A percentile compares a stretch with the other conserved stretches of the same genome.
Conservation (phyloP, 2,329 filamentous ascomycete genomes). For the Nannizzia gypsea region DNA sequence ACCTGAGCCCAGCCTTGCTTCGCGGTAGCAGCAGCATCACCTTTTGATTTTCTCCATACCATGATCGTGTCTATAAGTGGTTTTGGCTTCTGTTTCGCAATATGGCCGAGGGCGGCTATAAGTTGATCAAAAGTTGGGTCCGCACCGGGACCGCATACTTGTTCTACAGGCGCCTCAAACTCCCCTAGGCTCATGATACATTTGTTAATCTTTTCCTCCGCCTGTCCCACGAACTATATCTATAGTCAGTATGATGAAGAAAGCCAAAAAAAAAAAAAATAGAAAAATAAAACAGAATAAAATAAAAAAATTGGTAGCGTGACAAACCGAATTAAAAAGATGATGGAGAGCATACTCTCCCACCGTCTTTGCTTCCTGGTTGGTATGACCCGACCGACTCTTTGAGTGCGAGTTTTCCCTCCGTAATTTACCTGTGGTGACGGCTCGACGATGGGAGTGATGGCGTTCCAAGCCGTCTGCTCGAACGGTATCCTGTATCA, state of each 20-base stretch:
- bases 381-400: conserved; percentile 58
- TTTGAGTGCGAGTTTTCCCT: conserved; percentile 61
- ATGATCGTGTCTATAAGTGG: conserved; percentile 94
- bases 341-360: conserved; percentile 96
- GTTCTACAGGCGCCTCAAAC: conserved; percentile 71
- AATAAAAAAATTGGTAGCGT: conserved; percentile 24
- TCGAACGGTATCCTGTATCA: conserved; percentile 29
- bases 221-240: conserved; percentile 72
- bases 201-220: conserved; percentile 89
- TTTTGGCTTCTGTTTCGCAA: conserved; percentile 87
- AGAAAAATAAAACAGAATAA: too few relatives aligned
- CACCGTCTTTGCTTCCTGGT: conserved; percentile 79
- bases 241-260: background rate
- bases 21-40: conserved; percentile 68
- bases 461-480: conserved; percentile 18
- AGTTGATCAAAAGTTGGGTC: conserved; percentile 88
- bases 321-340: conserved; percentile 69
- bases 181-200: conserved; percentile 72
- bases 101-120: conserved; percentile 84
- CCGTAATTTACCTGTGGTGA: conserved; percentile 52
- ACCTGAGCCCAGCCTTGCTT: conserved; percentile 30
- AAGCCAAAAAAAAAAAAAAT: too few relatives aligned
- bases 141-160: conserved; percentile 78
- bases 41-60: conserved; percentile 95
- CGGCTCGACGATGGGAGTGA: conserved; percentile 26